These are phyloP conservation scores for Elaeagnus macrophylla DNA, from an alignment of 306 rosid species.

Conservation along the genomic window DNA sequence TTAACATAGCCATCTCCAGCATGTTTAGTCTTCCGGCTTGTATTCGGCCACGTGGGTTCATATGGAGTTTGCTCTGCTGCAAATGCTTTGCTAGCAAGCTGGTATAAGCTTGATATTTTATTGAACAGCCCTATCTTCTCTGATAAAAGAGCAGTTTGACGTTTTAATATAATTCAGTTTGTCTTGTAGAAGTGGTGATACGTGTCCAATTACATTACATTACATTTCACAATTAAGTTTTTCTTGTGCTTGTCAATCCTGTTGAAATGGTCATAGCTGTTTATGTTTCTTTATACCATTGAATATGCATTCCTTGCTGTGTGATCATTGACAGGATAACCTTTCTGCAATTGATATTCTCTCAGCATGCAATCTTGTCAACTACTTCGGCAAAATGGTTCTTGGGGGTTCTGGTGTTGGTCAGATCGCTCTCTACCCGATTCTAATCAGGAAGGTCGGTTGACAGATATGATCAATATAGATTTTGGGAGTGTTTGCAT, in stretches of 20 bases:
- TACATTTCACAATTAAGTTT: no score
- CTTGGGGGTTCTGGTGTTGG: slow-evolving; percentile 99
- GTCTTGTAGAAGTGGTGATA: no score
- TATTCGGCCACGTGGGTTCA: no score
- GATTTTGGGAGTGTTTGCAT: slow-evolving; percentile 1
- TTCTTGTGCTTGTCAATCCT: neutral
- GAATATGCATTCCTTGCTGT: slow-evolving; percentile 17
- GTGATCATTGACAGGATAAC: slow-evolving; percentile 76
- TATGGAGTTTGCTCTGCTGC: no score
- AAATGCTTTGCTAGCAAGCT: no score
- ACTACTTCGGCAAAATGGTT: slow-evolving; percentile 93
- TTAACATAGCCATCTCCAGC: no score
- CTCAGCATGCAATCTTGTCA: slow-evolving; percentile 93
- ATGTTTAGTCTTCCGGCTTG: no score
- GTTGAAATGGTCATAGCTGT: slow-evolving; percentile 8
- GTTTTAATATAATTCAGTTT: no score
- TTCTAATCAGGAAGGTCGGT: slow-evolving; percentile 87
- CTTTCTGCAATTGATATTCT: slow-evolving; percentile 99
- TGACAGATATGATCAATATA: slow-evolving; percentile 18
- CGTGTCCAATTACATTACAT: no score
- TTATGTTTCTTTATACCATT: slow-evolving; percentile 16
- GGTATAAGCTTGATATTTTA: no score
- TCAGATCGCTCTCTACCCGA: slow-evolving; percentile 76
- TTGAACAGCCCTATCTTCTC: no score
- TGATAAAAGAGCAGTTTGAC: no score